These are phyloP conservation scores for Pyrus communis DNA, from an alignment of 306 rosid genomes.

Conservation along the genomic window DNA sequence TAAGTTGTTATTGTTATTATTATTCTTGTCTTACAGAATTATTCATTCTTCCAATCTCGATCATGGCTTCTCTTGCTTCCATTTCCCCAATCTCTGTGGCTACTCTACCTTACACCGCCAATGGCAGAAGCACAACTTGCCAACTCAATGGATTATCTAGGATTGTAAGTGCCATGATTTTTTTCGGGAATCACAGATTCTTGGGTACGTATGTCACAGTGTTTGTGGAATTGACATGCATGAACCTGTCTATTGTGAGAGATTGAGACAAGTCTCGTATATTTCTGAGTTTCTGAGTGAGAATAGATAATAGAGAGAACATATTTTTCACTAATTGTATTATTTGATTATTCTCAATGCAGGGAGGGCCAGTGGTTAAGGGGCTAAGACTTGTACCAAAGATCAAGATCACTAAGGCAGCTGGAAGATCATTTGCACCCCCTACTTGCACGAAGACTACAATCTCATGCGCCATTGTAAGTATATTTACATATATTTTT, in stretches of 20 bases:
- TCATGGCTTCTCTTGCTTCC: constrained; percentile 39
- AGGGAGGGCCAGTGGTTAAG: constrained; percentile 34
- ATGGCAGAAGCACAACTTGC: constrained; percentile 16
- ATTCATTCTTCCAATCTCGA: background rate
- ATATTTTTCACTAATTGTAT: background rate
- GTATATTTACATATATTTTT: background rate
- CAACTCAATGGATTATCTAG: constrained; percentile 13
- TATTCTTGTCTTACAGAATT: background rate
- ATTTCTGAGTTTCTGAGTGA: no score
- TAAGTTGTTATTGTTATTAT: no score
- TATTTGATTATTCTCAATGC: constrained; percentile 2
- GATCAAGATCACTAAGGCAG: constrained; percentile 19
- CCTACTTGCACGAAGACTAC: constrained; percentile 24
- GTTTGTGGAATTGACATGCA: background rate
- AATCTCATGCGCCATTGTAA: constrained; percentile 46
- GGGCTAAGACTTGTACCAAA: constrained; percentile 32
- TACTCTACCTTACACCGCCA: constrained; percentile 20
- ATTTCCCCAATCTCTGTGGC: constrained; percentile 16
- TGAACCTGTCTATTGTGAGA: background rate
- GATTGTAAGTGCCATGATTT: constrained; percentile 10
- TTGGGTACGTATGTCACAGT: background rate
- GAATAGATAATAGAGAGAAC: no score
- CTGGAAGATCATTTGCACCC: constrained; percentile 17
- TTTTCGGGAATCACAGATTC: background rate
- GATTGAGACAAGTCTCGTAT: fast-evolving